Evolutionary conservation across 768 basidiomycete genomes (phyloP).

Genomic region (Piloderma croceum): DNA sequence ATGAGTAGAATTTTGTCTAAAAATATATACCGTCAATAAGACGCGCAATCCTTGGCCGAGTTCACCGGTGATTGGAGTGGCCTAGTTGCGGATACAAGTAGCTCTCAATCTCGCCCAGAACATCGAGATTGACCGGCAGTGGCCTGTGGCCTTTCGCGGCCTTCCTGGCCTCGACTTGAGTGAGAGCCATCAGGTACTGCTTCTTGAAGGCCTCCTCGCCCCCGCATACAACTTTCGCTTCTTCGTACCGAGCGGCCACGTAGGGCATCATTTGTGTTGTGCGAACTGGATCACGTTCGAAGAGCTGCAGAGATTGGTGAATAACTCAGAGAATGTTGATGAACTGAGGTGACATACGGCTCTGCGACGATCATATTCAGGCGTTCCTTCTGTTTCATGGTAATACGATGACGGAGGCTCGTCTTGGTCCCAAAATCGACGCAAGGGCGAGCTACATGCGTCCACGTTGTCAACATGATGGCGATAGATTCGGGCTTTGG

Average conservation of each 20-base stretch:
- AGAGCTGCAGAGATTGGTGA: constrained; percentile 42
- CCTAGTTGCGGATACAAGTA: no score
- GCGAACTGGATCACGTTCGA: constrained; percentile 68
- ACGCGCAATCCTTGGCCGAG: no score
- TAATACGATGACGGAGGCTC: constrained; percentile 55
- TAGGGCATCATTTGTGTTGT: constrained; percentile 56
- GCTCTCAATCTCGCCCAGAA: no score
- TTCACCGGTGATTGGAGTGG: no score
- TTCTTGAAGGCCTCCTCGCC: no score
- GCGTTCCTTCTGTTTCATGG: constrained; percentile 59
- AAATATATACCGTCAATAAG: no score
- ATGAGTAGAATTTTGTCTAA: no score
- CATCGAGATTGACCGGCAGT: no score
- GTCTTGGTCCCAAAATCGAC: constrained; percentile 66
- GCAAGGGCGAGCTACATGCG: constrained; percentile 27
- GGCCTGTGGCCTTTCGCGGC: no score
- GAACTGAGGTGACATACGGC: constrained; percentile 38
- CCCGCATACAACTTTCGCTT: constrained; percentile 62
- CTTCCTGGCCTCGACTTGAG: no score
- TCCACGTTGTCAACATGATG: constrained; percentile 20
- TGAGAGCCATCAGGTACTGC: no score
- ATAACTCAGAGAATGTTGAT: constrained; percentile 6
- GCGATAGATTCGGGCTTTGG: no score
- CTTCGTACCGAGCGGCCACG: constrained; percentile 52
- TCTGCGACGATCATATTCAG: constrained; percentile 73